Percentiles rank a stretch among this genome's conserved stretches.
Evolutionary conservation across 495 filamentous ascomycete genomes (phyloP).

Genomic region (Penicillium pancosmium): DNA sequence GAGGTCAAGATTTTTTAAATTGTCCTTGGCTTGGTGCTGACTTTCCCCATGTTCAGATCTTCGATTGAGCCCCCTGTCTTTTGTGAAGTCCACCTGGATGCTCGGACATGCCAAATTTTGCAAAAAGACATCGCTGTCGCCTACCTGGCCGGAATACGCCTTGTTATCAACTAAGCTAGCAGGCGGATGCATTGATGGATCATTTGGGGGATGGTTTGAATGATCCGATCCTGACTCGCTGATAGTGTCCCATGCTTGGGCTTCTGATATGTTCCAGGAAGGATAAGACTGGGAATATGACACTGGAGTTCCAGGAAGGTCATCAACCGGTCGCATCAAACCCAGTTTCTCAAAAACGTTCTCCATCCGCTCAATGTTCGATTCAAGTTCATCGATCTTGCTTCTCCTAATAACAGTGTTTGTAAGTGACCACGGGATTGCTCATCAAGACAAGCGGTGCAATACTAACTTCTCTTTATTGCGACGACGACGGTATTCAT

Average conservation of each 20-base stretch:
- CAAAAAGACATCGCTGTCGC: background rate
- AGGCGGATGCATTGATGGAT: background rate
- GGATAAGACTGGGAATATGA: background rate
- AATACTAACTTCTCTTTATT: conserved; percentile 1
- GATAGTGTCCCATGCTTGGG: background rate
- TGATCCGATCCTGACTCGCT: background rate
- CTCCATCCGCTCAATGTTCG: background rate
- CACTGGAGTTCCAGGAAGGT: background rate
- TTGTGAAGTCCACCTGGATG: background rate
- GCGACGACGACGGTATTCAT: conserved; percentile 1
- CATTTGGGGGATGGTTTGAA: background rate
- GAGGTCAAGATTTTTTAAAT: background rate
- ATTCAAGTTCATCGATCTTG: background rate
- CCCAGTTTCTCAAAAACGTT: background rate
- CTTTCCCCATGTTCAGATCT: background rate
- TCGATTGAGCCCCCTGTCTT: background rate
- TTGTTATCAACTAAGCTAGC: background rate
- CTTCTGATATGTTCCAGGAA: background rate
- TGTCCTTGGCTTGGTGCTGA: too few relatives aligned
- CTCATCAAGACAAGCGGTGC: too few relatives aligned
- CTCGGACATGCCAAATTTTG: background rate
- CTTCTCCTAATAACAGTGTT: background rate
- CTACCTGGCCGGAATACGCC: background rate
- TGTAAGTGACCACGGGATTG: too few relatives aligned
- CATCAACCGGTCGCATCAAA: background rate